Conservation (phyloP, 2,329 filamentous ascomycete species). For the Rugonectria rugulosa region DNA sequence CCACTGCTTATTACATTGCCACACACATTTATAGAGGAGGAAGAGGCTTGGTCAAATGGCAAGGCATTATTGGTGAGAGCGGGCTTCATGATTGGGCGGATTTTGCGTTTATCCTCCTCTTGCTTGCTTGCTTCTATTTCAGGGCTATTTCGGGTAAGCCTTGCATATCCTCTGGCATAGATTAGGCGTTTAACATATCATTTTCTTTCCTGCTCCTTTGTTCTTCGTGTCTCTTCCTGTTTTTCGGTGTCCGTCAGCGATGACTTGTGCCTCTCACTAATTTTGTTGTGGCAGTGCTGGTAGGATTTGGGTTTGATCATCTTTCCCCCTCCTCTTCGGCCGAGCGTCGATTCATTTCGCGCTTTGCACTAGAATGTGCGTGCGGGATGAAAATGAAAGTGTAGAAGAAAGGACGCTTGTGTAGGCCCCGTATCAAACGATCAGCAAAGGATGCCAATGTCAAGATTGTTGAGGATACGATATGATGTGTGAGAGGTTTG, state of each 20-base stretch:
- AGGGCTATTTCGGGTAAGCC: background rate
- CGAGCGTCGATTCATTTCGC: no score
- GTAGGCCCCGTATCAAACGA: no score
- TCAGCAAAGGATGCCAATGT: no score
- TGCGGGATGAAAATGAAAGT: no score
- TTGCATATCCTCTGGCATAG: background rate
- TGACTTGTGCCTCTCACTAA: background rate
- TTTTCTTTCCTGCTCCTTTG: background rate
- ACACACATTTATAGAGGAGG: background rate
- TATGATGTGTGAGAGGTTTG: no score
- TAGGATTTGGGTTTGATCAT: no score
- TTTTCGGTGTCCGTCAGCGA: background rate
- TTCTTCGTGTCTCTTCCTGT: background rate
- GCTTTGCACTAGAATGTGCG: no score
- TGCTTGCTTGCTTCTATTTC: background rate
- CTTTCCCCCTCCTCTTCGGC: no score
- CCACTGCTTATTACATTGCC: background rate
- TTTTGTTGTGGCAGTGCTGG: no score
- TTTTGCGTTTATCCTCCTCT: background rate
- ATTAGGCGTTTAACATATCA: background rate
- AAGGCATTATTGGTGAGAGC: background rate
- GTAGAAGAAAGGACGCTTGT: no score
- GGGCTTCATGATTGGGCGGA: background rate
- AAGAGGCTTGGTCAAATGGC: background rate
- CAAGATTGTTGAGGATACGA: no score